phyloP scores from a whole-genome alignment of 169 alveolate genomes.

The Plasmodium billcollinsi region DNA sequence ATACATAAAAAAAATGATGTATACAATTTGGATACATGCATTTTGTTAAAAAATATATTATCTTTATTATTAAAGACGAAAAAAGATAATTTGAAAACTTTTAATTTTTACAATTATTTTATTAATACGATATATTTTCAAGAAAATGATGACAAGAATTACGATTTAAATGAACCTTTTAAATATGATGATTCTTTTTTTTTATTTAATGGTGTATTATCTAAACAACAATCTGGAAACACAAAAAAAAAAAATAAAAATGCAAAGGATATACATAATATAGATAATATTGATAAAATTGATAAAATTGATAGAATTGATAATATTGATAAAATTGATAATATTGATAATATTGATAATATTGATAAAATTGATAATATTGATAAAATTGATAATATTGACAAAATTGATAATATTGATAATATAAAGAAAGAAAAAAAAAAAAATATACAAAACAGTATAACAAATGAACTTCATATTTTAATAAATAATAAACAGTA shows the following conservation, averaged over 20 bases:
- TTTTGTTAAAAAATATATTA: conserved; percentile 12
- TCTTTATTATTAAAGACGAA: neutral
- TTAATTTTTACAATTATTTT: conserved; percentile 10
- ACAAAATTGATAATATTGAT: too few relatives aligned
- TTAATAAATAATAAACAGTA: neutral
- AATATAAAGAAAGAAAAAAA: neutral
- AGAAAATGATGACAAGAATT: neutral
- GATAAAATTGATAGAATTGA: too few relatives aligned
- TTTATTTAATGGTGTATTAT: neutral
- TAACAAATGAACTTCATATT: neutral
- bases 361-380: too few relatives aligned
- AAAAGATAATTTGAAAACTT: neutral
- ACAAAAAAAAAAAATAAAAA: neutral
- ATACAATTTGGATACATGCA: conserved; percentile 20
- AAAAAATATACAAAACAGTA: neutral
- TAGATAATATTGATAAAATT: too few relatives aligned
- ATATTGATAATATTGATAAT: too few relatives aligned
- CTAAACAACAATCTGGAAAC: too few relatives aligned
- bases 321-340: too few relatives aligned
- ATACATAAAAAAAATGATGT: conserved; percentile 21
- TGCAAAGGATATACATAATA: neutral
- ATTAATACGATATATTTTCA: neutral
- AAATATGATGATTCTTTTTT: conserved; percentile 65
- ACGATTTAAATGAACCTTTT: conserved; percentile 26
- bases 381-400: too few relatives aligned